Conservation (phyloP, 192 early-diverging fungal genomes). For the Rhizoclosmatium globosum region DNA sequence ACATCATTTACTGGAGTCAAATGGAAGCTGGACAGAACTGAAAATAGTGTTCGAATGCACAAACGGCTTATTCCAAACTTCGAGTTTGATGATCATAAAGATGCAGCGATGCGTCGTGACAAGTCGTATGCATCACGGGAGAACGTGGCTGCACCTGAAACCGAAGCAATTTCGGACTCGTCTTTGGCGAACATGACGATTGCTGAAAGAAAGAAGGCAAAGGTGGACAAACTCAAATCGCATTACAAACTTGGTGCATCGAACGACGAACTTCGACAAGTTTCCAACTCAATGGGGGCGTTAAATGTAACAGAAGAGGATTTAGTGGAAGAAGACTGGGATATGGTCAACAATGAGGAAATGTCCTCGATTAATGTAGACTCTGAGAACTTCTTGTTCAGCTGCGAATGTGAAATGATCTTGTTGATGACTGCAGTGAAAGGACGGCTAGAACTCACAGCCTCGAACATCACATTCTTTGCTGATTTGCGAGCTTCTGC, state of each 20-base stretch:
- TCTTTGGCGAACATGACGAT: neutral
- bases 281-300: conserved; percentile 12
- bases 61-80: conserved; percentile 45
- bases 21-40: conserved; percentile 54
- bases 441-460: conserved; percentile 53
- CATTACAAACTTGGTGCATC: conserved; percentile 28
- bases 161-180: neutral
- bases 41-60: conserved; percentile 56
- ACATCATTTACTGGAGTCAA: conserved; percentile 14
- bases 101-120: conserved; percentile 46
- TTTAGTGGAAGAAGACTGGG: conserved; percentile 53
- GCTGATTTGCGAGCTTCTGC: conserved; percentile 51
- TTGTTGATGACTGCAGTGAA: conserved; percentile 55
- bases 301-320: conserved; percentile 31
- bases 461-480: conserved; percentile 46
- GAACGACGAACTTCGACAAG: conserved; percentile 27
- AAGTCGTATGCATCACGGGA: conserved; percentile 20
- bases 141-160: neutral
- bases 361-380: conserved; percentile 24
- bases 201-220: conserved; percentile 18
- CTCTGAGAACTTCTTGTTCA: conserved; percentile 37
- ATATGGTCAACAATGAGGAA: conserved; percentile 47
- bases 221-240: conserved; percentile 27
- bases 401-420: conserved; percentile 56
- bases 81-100: conserved; percentile 56